Base-by-base conservation (phyloP, 2,329 filamentous ascomycete genomes). In the Fusarium clavum region DNA sequence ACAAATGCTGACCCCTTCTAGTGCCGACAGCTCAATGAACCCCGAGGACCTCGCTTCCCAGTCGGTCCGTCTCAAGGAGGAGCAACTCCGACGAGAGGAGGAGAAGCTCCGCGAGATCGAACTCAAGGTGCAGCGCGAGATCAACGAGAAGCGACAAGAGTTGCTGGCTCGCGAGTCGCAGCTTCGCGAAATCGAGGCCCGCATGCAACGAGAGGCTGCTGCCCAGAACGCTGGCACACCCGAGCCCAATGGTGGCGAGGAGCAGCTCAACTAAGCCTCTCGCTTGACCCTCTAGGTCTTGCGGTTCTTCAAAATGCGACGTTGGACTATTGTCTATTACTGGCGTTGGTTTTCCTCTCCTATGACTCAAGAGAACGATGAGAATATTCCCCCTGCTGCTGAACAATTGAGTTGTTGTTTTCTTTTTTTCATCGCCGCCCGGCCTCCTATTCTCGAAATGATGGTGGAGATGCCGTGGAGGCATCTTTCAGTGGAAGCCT, bases 81-180 rank as follows among this genome's bases (percentile, higher is more conserved):
- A 99, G 84, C 96, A 99, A 83, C 92, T 99, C 76, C 94, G 96
- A 80, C 94, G 96, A 78, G 96, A 99, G 84, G 96, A 99, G 86
- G 96, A 99, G 92, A 99, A 99, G 88, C 91, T 99, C 71, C 93
- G 96, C 82, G 96, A 99, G 86, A 98, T 99, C 81, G 96, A 99
- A 82, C 87, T 98, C 86, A 99, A 99, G 91, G 96, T 99, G 70
- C 96, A 99, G 86, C 93, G 96, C 80, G 96, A 99, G 84, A 99
- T 99, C 86, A 97, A 98, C 85, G 96, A 98, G 89, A 99, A 99
- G 90, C 91, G 96, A 85, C 96, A 99, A 85, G 96, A 99, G 84
- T 88, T 99, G 69, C 82, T 99, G 83, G 96, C 96, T 72, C 94
- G 96, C 82, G 96, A 99, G 86, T 97, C 94, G 78, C 96, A 99